Conservation (phyloP, 164 flowering plant species). For the Echeveria elegans region DNA sequence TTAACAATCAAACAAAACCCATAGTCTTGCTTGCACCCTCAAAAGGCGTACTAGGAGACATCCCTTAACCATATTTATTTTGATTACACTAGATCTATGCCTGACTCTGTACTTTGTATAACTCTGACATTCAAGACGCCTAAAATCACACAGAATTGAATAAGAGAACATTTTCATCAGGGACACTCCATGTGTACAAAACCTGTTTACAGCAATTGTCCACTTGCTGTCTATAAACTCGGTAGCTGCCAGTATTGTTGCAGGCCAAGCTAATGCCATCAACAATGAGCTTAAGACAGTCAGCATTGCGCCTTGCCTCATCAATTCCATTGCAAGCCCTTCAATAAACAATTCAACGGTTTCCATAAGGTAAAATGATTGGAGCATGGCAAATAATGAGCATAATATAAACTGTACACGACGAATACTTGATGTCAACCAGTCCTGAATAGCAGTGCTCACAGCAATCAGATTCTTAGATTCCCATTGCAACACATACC, state of each 20-base stretch:
- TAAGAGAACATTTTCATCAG: no score
- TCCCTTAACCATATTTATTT: no score
- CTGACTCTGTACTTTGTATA: no score
- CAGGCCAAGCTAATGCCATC: constrained; percentile 95
- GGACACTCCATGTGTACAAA: no score
- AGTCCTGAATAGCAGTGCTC: constrained; percentile 98
- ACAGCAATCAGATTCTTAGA: constrained; percentile 88
- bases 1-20: no score
- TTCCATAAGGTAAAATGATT: constrained; percentile 1
- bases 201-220: constrained; percentile 96
- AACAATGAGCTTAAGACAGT: constrained; percentile 80
- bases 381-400: not conserved
- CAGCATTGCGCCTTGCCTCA: constrained; percentile 98
- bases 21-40: no score
- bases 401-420: constrained; percentile 13
- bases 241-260: constrained; percentile 67
- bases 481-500: constrained; percentile 96
- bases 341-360: constrained; percentile 16
- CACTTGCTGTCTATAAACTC: constrained; percentile 94
- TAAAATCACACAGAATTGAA: no score
- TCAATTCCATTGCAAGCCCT: constrained; percentile 75
- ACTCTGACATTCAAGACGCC: no score
- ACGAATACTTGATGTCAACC: constrained; percentile 88
- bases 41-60: no score
- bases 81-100: no score